Base-by-base conservation (phyloP, 2,329 filamentous ascomycete species). In the Cryphonectria radicalis region DNA sequence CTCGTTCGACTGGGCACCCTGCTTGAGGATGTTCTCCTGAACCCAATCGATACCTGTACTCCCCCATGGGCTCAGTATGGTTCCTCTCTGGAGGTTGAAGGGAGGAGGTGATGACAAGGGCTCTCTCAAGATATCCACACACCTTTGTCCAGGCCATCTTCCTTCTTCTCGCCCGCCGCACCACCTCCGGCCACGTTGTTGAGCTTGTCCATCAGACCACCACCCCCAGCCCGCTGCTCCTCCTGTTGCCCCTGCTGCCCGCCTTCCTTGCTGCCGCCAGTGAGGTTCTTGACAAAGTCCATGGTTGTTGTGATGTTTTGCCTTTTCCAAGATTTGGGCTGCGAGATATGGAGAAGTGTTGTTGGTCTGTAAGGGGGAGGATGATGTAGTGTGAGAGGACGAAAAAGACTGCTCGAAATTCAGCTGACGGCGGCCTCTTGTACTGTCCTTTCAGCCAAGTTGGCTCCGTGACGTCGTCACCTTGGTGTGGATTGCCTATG, bases 61-160 rank as follows among this genome's bases (percentile, higher is more conserved):
- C 25, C n/a, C 25, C 57, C n/a, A 43, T 14, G 32, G 13, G 60
- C 64, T 72, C 43, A 74, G 69, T 65, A 55, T 42, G n/a, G 4
- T 40, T 10, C 3, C 4, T 1, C 46, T 50, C 22, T 32, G 8
- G 43, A 42, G 32, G 43, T 8, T 19, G 40, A 35, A 28, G 28
- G 5, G 17, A 50, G 46, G 46, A 50, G 46, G 10, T 43, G 22
- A 25, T 25, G 35, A 13, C 40, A 53, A 53, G n/a, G 28, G 55
- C 5, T 28, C 55, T 17, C 14, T 11, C 25, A 17, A 37, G 46
- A 50, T n/a, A 22, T n/a, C n/a, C 22, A 59, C 14, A 53, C 13
- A 93, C 92, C 91, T 84, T 96, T 96, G 83, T 96, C 93, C 67
- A 96, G 88, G n/a, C 80, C 82, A 78, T 95, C 92, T 81, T 96